Evolutionary conservation across 768 basidiomycete genomes (phyloP), one percentile per base, ranked within the genome.

Genomic region (Candolleomyces efflorescens): DNA sequence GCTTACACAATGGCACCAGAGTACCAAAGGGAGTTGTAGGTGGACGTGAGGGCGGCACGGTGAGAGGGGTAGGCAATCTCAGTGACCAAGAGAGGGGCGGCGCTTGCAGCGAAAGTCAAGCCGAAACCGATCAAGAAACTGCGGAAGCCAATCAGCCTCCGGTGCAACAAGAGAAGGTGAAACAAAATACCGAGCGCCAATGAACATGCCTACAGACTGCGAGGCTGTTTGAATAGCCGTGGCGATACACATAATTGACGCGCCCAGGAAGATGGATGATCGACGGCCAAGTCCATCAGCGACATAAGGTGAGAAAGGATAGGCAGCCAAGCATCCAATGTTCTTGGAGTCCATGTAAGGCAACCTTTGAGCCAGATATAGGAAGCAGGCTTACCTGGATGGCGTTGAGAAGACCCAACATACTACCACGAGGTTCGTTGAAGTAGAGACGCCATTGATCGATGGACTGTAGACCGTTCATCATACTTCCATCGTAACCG

Each of bases 11-110:
- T 90, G 55, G 89, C 78, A 58, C 92, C 92, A 15, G 87, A 85
- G 68, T 90, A 91, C 90, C 92, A 93, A 59, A 92, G 84, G 27
- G 89, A 87, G 77, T 92, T 90, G 76, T 89, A 91, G 51, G 84
- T 72, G 2, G 89, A 85, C 13, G 89, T 93, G 58, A 94, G 71
- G 36, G 85, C 84, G 13, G 85, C 87, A 63, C 92, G 90, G 71
- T 94, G 87, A 11, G 81, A 75, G 15, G 92, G 92, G 69, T 93
- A 93, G 1, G 92, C 80, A n/a, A 94, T 72, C 72, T 94, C 92
- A 50, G 90, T 87, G 55, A 94, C 84, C 73, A 94, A 73, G 78
- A 93, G 81, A 11, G 92, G 91, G 11, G 92, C 90, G 53, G 90
- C 84, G 64, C 84, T 86, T 23, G 82, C 82, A 58, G 87, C 86